Conservation (phyloP, 306 rosid genomes). For the Castanea sativa region DNA sequence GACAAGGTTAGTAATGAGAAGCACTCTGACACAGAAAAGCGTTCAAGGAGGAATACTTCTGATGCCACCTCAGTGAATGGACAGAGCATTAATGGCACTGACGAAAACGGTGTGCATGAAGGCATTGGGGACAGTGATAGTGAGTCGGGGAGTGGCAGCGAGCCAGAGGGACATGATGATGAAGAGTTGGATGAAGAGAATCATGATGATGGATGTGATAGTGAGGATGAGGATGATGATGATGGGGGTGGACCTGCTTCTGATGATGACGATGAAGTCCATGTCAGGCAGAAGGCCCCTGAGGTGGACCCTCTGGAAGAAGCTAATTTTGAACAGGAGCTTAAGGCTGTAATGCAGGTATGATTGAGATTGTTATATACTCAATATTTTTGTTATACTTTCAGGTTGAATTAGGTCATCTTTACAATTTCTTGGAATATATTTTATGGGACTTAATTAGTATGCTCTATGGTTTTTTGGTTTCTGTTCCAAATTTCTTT, state of each 20-base stretch:
- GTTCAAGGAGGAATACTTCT: constrained; percentile 49
- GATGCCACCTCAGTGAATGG: constrained; percentile 47
- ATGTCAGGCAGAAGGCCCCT: constrained; percentile 79
- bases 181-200: constrained; percentile 82
- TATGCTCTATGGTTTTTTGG: neutral
- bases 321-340: constrained; percentile 88
- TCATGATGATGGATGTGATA: constrained; percentile 76
- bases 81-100: constrained; percentile 58
- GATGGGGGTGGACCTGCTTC: constrained; percentile 80
- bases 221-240: constrained; percentile 78
- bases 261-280: constrained; percentile 98
- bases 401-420: neutral
- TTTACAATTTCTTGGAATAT: constrained; percentile 2
- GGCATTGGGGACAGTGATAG: constrained; percentile 68
- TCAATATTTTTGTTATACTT: neutral
- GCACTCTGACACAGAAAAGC: constrained; percentile 63
- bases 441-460: neutral
- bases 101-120: constrained; percentile 71
- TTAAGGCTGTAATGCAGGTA: constrained; percentile 93
- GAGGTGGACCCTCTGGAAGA: constrained; percentile 91
- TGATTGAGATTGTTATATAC: constrained; percentile 24
- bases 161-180: constrained; percentile 74
- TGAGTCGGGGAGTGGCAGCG: constrained; percentile 85
- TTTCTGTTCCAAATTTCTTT: neutral
- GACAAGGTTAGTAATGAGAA: constrained; percentile 75